phyloP scores from a whole-genome alignment of 192 early-diverging fungal species.

The Powellomyces hirtus region DNA sequence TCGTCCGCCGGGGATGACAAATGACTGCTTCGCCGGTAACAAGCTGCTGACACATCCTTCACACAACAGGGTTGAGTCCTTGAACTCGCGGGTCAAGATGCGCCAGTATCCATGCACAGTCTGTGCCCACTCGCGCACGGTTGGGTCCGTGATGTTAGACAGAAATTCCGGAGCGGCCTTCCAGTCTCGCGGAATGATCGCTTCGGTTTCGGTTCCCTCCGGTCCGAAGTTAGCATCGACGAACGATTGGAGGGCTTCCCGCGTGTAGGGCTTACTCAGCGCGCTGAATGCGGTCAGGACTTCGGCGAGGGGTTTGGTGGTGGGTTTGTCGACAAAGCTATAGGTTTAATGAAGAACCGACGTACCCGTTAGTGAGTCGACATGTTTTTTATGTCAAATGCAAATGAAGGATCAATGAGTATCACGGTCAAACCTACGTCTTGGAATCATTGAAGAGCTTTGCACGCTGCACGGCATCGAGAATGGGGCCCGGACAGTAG shows the following conservation, averaged over 20 bases:
- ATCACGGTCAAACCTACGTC: no score
- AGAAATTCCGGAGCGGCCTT: slow-evolving; percentile 45
- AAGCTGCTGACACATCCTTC: slow-evolving; percentile 56
- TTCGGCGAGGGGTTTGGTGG: slow-evolving; percentile 49
- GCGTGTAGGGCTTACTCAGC: slow-evolving; percentile 41
- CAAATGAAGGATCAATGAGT: no score
- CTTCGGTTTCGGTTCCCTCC: slow-evolving; percentile 51
- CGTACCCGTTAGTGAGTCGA: no score
- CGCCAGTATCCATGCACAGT: slow-evolving; percentile 58
- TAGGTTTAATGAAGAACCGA: not conserved
- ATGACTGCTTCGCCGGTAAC: slow-evolving; percentile 53
- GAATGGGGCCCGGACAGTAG: slow-evolving; percentile 65
- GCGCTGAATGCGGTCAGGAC: slow-evolving; percentile 51
- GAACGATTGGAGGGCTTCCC: slow-evolving; percentile 42
- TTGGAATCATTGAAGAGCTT: slow-evolving; percentile 64
- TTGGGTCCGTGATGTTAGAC: slow-evolving; percentile 38
- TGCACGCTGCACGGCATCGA: slow-evolving; percentile 64
- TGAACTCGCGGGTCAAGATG: slow-evolving; percentile 54
- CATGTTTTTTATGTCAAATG: no score
- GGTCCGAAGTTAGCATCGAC: slow-evolving; percentile 56
- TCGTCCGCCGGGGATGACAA: slow-evolving; percentile 71
- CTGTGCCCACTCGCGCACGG: slow-evolving; percentile 45
- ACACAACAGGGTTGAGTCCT: slow-evolving; percentile 45
- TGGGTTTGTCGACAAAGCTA: slow-evolving; percentile 51
- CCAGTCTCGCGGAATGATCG: slow-evolving; percentile 37